These are phyloP conservation scores for Pseudogymnoascus sp. DNA, from an alignment of 2,329 filamentous ascomycete species.

Conservation along the genomic window DNA sequence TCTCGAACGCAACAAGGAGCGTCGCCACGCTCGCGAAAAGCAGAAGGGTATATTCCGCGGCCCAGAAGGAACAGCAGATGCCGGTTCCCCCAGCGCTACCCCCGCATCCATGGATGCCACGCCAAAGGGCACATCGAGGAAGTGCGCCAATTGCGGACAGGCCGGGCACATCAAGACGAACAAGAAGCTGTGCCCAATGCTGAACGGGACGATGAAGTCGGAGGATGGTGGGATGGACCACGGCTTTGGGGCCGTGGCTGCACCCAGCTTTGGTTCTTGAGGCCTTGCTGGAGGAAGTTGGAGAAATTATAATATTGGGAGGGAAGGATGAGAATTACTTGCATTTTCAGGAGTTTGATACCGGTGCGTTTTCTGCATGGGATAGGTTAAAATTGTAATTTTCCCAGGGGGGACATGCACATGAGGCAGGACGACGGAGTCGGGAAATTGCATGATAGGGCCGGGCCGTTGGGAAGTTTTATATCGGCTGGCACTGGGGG, in stretches of 20 bases:
- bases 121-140: constrained; percentile 65
- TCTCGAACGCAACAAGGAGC: constrained; percentile 84
- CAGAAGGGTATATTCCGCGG: constrained; percentile 56
- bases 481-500: neutral
- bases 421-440: neutral
- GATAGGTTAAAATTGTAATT: neutral
- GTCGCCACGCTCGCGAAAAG: constrained; percentile 82
- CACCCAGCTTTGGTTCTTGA: constrained; percentile 16
- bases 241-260: constrained; percentile 45
- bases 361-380: neutral
- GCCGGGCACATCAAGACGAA: constrained; percentile 98
- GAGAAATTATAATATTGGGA: neutral
- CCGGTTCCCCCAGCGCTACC: constrained; percentile 37
- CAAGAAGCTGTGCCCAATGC: constrained; percentile 88
- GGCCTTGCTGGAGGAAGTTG: neutral
- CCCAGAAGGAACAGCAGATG: constrained; percentile 20
- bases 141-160: constrained; percentile 96
- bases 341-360: neutral
- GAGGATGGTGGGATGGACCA: constrained; percentile 50
- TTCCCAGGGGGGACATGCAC: neutral
- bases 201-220: constrained; percentile 72
- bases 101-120: constrained; percentile 43
- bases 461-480: neutral
- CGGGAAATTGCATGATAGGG: constrained; percentile 2
- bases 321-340: neutral